phyloP scores from a whole-genome alignment of 2,329 filamentous ascomycete species.

The Dactylellina leptospora region DNA sequence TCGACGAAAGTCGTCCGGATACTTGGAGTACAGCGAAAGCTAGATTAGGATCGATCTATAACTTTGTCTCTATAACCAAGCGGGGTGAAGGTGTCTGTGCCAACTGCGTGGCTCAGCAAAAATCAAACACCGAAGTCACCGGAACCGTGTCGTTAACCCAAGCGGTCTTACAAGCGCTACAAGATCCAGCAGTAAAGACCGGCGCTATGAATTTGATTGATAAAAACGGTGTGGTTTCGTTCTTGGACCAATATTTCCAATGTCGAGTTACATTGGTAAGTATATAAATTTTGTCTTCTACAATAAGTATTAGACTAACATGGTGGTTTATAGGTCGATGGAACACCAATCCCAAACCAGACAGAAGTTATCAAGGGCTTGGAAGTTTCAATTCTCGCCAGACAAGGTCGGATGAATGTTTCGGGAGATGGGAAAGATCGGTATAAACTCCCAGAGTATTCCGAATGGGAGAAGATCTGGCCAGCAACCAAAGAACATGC shows the following conservation, averaged over 20 bases:
- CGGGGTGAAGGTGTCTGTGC: not conserved
- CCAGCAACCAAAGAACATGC: too few relatives aligned
- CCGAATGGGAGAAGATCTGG: not conserved
- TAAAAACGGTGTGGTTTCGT: not conserved
- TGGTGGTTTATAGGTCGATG: not conserved
- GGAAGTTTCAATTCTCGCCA: not conserved
- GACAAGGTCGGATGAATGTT: not conserved
- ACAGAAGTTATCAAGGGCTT: not conserved
- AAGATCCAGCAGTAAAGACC: not conserved
- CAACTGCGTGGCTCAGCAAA: not conserved
- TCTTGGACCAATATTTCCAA: not conserved
- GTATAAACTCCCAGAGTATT: not conserved
- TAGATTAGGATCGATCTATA: not conserved
- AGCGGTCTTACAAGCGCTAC: not conserved
- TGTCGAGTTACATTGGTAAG: not conserved
- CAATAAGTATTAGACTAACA: not conserved
- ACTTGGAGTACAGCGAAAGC: not conserved
- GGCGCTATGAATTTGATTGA: not conserved
- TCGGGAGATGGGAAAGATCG: not conserved
- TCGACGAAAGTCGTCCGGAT: not conserved
- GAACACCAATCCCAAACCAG: not conserved
- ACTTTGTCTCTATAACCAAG: not conserved
- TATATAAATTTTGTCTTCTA: not conserved
- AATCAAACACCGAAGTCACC: not conserved
- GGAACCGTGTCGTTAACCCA: slow-evolving; percentile 8